phyloP scores from a whole-genome alignment of 257 asterid genomes.

The Anisodus tanguticus region DNA sequence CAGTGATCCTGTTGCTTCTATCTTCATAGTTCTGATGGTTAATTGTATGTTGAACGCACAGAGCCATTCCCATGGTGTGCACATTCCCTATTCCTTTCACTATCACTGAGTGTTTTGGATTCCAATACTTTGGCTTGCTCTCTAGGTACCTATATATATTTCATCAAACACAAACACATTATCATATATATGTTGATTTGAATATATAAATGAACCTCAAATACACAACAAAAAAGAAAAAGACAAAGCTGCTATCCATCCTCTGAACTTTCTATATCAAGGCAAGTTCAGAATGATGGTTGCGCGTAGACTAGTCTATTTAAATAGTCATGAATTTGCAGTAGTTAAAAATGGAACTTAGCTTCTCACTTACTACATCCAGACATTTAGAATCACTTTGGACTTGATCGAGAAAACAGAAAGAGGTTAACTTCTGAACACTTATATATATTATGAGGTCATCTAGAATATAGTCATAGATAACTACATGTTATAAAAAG shows the following conservation, averaged over 20 bases:
- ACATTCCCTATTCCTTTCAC: conserved; percentile 61
- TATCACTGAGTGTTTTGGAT: conserved; percentile 55
- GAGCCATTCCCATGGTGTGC: conserved; percentile 56
- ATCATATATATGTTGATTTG: not conserved
- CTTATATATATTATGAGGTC: not conserved
- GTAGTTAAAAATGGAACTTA: too few relatives aligned
- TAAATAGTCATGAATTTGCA: too few relatives aligned
- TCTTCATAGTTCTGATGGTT: conserved; percentile 65
- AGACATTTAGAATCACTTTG: too few relatives aligned
- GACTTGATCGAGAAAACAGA: too few relatives aligned
- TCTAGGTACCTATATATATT: conserved; percentile 53
- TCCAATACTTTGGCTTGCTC: conserved; percentile 72
- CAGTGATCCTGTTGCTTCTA: conserved; percentile 50
- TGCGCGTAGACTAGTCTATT: too few relatives aligned
- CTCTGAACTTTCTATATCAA: too few relatives aligned
- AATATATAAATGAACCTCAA: not conserved
- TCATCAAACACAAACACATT: not conserved
- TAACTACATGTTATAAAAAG: too few relatives aligned
- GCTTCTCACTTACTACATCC: too few relatives aligned
- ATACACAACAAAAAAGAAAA: too few relatives aligned
- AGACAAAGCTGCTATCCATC: too few relatives aligned
- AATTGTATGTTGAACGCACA: conserved; percentile 59
- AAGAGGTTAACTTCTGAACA: too few relatives aligned
- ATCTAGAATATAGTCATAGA: not conserved
- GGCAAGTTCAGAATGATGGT: too few relatives aligned